Base-by-base conservation (phyloP, 2,329 filamentous ascomycete genomes). In the Escovopsis weberi region DNA sequence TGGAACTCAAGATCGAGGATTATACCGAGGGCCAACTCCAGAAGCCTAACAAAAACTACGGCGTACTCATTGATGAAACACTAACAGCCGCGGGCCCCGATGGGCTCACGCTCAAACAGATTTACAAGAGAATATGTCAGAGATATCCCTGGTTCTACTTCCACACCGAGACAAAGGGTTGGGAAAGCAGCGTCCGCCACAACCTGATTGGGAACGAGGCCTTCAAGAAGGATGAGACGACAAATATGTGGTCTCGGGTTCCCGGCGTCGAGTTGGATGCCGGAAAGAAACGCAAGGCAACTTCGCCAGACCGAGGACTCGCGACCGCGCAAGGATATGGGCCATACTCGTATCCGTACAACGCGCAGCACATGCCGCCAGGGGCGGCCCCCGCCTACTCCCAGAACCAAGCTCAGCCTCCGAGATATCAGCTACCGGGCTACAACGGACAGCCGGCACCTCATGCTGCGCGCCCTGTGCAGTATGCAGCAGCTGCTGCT, bases 161-260 rank as follows among this genome's bases (percentile, higher is more conserved):
- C 51, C 65, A 64, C 42, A 72, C 73, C 15, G 73, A 75, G 52
- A 78, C 74, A 6, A 78, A 76, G 53, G 74, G 74, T n/a, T 78
- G 74, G 74, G 74, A 78, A 55, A 78, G 74, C 49, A 78, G 73
- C 50, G 74, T 78, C n/a, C 70, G 74, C 1, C 74, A 78, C 51
- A 78, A 78, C 44, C 64, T 78, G 26, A 75, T 78, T 49, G 74
- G 73, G 2, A 78, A 78, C 53, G 70, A 73, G 48, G 74, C 73
- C 6, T 78, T 78, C 53, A 66, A 64, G 48, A 78, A 78, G 55
- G 68, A 73, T 46, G 71, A 75, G 33, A 65, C 67, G 26, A 73
- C 69, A 1, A 67, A 71, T 37, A 59, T 74, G 18, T 78, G 74
- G 74, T 68, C 65, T 45, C 71, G 74, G 33, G 69, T 76, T 19